These are phyloP conservation scores for Camelina laxa DNA, from an alignment of 345 rosid species.

Conservation along the genomic window DNA sequence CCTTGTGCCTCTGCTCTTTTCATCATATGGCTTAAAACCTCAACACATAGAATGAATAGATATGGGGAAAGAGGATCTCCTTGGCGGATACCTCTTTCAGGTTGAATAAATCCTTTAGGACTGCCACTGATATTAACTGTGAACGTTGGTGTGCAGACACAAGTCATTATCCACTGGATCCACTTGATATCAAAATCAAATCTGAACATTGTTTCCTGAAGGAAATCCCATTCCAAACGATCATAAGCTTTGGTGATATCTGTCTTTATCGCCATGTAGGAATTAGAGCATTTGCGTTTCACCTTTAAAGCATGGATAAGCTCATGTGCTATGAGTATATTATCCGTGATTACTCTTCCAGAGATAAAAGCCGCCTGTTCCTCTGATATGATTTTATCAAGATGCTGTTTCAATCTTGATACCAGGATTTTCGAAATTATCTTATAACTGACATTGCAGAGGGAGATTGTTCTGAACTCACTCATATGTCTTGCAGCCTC, in stretches of 20 bases:
- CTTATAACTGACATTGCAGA: background rate
- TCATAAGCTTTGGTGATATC: background rate
- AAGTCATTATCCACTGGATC: background rate
- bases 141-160: background rate
- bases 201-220: background rate
- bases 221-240: background rate
- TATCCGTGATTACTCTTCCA: background rate
- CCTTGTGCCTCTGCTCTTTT: fast-evolving
- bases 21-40: background rate
- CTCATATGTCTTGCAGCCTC: too few species aligned
- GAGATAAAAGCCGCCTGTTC: background rate
- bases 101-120: background rate
- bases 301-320: background rate
- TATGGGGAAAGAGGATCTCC: background rate
- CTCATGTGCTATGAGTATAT: background rate
- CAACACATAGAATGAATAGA: background rate
- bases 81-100: background rate
- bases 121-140: background rate
- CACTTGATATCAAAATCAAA: fast-evolving
- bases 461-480: too few species aligned
- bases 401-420: too few species aligned
- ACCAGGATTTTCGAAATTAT: background rate
- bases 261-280: background rate
- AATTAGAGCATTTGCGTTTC: background rate
- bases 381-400: too few species aligned